Evolutionary conservation across 2,329 filamentous ascomycete genomes (phyloP), one percentile per base, ranked within the genome.

Genomic region (Exophiala lecanii-corni): DNA sequence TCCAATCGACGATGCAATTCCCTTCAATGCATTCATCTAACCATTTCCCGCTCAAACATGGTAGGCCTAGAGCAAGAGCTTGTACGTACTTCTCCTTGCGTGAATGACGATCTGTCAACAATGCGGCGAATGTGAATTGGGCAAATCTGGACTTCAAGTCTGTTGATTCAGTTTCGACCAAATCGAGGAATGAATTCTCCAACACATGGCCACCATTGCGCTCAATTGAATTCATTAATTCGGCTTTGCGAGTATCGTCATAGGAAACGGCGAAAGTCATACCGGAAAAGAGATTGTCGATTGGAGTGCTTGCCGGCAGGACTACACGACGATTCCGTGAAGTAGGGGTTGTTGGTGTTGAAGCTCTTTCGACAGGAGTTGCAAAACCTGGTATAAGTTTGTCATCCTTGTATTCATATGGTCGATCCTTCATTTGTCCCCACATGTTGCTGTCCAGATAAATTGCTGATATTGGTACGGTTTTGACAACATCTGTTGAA

Each of bases 31-130:
- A 95, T 37, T 84, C 76, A 18, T 78, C 73, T 36, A 94, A 70
- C 91, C 92, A 98, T 41, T 82, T 81, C 4, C 81, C 76, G 4
- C 87, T 84, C 2, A 98, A 72, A 57, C 89, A 95, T 0, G 92
- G 92, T 0, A 98, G 67, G 1, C 87, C 88, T 1, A 98, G 76
- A 0, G 92, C 89, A 2, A 98, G 76, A 0, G 92, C 92, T 66
- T 97, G 89, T 74, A 97, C 86, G 62, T 92, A 96, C 61, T 97
- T 98, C 37, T 82, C 78, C 50, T 88, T 89, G 35, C 91, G 81
- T 5, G 86, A 92, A 61, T 95, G 85, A 3, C 79, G 78, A 58
- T 97, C 87, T 0, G 89, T 84, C 47, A 98, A 86, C 10, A 97
- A 69, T 3, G 88, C 89, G 0, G 86, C 81, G 59, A 98, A 97